Evolutionary conservation across 208 protist genomes (phyloP).

Genomic region (Wallacemonas sp.): DNA sequence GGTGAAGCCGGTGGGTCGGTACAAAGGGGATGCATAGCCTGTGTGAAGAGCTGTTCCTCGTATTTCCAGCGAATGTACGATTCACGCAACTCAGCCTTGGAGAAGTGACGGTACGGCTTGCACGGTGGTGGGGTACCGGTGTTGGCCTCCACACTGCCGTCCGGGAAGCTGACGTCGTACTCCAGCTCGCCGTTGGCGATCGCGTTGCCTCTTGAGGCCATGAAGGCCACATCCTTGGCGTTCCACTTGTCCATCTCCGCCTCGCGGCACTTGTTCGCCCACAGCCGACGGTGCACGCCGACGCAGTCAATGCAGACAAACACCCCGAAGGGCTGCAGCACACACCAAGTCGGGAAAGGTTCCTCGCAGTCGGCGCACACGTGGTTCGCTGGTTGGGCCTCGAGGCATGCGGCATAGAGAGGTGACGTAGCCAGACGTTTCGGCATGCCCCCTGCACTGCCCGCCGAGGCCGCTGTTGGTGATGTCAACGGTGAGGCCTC

Average conservation of each 20-base stretch:
- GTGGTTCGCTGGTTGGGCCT: conserved; percentile 29
- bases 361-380: conserved; percentile 62
- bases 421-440: conserved; percentile 36
- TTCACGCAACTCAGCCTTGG: conserved; percentile 38
- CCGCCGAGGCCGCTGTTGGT: background rate
- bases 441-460: background rate
- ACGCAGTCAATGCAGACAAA: conserved; percentile 81
- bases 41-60: conserved; percentile 49
- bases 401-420: conserved; percentile 41
- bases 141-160: conserved; percentile 24
- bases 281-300: conserved; percentile 72
- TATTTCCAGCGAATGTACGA: conserved; percentile 65
- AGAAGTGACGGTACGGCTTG: conserved; percentile 35
- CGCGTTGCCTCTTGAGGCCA: conserved; percentile 56
- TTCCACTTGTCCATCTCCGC: conserved; percentile 69
- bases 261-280: conserved; percentile 65
- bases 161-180: conserved; percentile 37
- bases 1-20: conserved; percentile 8
- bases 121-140: conserved; percentile 10
- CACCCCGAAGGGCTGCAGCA: conserved; percentile 62
- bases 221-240: conserved; percentile 44
- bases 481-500: background rate
- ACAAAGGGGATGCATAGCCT: conserved; percentile 17
- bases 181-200: conserved; percentile 65
- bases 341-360: conserved; percentile 56